A percentile compares a stretch with the other conserved stretches of the same genome.
phyloP scores from a whole-genome alignment of 768 basidiomycete species.

The Heimioporus sp. region DNA sequence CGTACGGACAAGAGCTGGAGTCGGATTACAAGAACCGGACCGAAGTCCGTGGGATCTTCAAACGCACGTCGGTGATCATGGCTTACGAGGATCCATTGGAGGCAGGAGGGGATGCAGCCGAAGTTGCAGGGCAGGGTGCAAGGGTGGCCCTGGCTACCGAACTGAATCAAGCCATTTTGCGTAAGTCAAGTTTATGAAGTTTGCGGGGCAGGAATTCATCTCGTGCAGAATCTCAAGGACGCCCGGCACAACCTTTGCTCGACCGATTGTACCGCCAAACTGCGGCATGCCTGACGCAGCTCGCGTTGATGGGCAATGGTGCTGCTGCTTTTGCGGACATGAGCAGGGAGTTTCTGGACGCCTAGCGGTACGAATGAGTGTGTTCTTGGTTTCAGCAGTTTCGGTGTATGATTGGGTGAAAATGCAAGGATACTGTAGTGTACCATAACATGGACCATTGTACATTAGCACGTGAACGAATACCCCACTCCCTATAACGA shows the following conservation, averaged over 20 bases:
- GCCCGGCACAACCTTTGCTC: constrained; percentile 65
- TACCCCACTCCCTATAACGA: constrained; percentile 8
- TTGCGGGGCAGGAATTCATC: constrained; percentile 1
- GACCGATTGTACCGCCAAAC: constrained; percentile 80
- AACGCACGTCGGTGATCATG: constrained; percentile 75
- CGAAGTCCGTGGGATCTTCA: constrained; percentile 64
- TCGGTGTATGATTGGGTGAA: not conserved
- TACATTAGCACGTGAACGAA: constrained; percentile 9
- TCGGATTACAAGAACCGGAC: constrained; percentile 65
- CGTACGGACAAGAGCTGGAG: constrained; percentile 71
- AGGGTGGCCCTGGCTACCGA: constrained; percentile 68
- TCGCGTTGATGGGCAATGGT: constrained; percentile 71
- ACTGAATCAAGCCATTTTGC: constrained; percentile 79
- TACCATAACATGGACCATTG: constrained; percentile 11
- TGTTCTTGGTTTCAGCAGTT: not conserved
- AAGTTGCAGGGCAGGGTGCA: constrained; percentile 66
- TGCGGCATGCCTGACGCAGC: constrained; percentile 62
- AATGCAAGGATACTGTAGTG: constrained; percentile 12
- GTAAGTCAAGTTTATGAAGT: constrained; percentile 40
- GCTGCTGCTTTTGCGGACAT: constrained; percentile 81
- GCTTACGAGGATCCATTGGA: constrained; percentile 75
- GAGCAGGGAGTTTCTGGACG: constrained; percentile 67
- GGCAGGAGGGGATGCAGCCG: constrained; percentile 62
- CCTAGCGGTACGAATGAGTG: constrained; percentile 14
- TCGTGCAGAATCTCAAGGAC: constrained; percentile 69